Evolutionary conservation across 2,329 filamentous ascomycete genomes (phyloP).

Genomic region (Epichloe hybrida): DNA sequence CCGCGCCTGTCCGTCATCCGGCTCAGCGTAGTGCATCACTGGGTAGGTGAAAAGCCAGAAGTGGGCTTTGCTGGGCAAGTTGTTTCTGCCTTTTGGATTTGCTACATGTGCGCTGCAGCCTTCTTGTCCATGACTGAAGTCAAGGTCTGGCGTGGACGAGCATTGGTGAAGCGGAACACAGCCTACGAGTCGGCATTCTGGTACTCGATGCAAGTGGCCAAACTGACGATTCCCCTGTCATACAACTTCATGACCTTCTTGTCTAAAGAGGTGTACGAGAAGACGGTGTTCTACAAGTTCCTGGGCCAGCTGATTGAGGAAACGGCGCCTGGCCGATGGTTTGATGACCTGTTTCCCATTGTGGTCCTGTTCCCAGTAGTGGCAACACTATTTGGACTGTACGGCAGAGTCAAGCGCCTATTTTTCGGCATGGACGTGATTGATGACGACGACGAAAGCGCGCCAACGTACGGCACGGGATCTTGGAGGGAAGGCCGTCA

Average conservation of each 20-base stretch:
- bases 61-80: slow-evolving; percentile 80
- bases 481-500: slow-evolving; percentile 87
- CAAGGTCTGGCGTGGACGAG: slow-evolving; percentile 93
- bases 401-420: slow-evolving; percentile 65
- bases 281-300: slow-evolving; percentile 79
- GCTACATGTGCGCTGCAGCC: slow-evolving; percentile 91
- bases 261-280: slow-evolving; percentile 53
- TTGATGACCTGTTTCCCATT: slow-evolving; percentile 79
- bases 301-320: slow-evolving; percentile 73
- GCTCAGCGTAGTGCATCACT: slow-evolving; percentile 60
- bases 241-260: slow-evolving; percentile 97
- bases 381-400: slow-evolving; percentile 79
- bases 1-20: slow-evolving; percentile 60
- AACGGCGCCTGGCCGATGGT: slow-evolving; percentile 68
- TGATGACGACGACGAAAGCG: slow-evolving; percentile 56
- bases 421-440: slow-evolving; percentile 66
- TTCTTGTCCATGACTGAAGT: slow-evolving; percentile 81
- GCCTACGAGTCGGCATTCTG: slow-evolving; percentile 89
- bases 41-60: slow-evolving; percentile 54
- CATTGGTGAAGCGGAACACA: slow-evolving; percentile 79
- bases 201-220: slow-evolving; percentile 87
- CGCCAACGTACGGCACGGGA: slow-evolving; percentile 56
- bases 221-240: slow-evolving; percentile 78
- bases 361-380: slow-evolving; percentile 76
- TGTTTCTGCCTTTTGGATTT: slow-evolving; percentile 74